phyloP scores from a whole-genome alignment of 768 basidiomycete species.

The Termitomyces titanicus region DNA sequence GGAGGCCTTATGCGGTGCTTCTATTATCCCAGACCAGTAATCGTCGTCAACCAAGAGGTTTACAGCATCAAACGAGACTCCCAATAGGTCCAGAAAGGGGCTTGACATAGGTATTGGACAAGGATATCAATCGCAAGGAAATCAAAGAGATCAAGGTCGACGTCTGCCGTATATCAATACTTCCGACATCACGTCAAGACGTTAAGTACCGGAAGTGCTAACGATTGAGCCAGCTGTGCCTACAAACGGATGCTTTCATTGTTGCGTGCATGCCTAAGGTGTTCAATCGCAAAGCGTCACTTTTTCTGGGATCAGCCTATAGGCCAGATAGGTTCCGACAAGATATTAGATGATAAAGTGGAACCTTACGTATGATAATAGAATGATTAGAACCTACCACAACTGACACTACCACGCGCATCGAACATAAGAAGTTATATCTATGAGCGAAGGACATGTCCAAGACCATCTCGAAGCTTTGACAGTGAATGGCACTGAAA shows the following conservation, averaged over 20 bases:
- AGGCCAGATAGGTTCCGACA: not conserved
- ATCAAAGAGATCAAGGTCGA: conserved; percentile 11
- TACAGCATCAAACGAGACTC: not conserved
- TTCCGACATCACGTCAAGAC: conserved; percentile 13
- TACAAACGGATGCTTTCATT: not conserved
- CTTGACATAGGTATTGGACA: not conserved
- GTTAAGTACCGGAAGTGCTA: conserved; percentile 4
- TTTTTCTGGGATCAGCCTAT: not conserved
- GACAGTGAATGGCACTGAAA: too few species aligned
- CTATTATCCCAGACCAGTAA: not conserved
- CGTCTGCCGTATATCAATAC: conserved; percentile 4
- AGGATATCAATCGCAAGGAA: conserved; percentile 1
- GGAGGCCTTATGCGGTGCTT: not conserved
- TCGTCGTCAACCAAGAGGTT: not conserved
- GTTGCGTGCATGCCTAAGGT: not conserved
- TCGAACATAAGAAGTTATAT: too few species aligned
- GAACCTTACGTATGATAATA: not conserved
- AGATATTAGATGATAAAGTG: too few species aligned
- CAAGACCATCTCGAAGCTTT: too few species aligned
- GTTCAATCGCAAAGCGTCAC: not conserved
- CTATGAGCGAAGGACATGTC: too few species aligned
- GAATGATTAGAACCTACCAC: not conserved
- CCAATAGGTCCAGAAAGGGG: not conserved
- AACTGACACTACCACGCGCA: not conserved
- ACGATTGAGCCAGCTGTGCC: not conserved